phyloP scores from a whole-genome alignment of 1,139 yeast genomes.

The Saccharomyces hybrid region DNA sequence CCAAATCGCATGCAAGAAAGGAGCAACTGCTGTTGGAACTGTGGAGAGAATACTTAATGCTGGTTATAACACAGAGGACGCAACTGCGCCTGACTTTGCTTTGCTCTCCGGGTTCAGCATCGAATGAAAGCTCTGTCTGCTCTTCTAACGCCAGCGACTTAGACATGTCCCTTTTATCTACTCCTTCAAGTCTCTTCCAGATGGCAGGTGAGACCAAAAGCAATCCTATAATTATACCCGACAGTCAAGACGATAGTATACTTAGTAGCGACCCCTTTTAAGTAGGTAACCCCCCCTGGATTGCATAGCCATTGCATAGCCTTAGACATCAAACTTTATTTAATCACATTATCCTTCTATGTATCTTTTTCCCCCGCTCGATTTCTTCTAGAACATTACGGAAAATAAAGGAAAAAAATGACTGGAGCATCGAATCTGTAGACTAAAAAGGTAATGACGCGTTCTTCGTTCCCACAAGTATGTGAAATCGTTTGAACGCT shows the following conservation, averaged over 20 bases:
- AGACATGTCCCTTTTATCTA: not conserved
- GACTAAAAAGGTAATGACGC: not conserved
- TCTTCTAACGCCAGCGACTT: slow-evolving; percentile 2
- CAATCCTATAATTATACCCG: not conserved
- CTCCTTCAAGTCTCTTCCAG: not conserved
- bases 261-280: not conserved
- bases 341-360: not conserved
- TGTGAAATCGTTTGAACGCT: not conserved
- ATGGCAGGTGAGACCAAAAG: not conserved
- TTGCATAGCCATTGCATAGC: not conserved
- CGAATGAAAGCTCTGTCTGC: not conserved
- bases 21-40: slow-evolving; percentile 8
- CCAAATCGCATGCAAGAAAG: not conserved
- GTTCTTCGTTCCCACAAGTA: not conserved
- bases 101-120: slow-evolving; percentile 1
- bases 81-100: slow-evolving; percentile 21
- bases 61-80: slow-evolving; percentile 24
- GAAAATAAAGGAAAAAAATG: not conserved
- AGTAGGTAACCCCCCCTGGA: not conserved
- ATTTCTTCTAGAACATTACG: not conserved
- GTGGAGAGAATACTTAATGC: slow-evolving; percentile 27
- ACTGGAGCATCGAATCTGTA: not conserved
- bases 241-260: not conserved
- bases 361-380: not conserved
- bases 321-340: not conserved